Evolutionary conservation across 2,329 filamentous ascomycete genomes (phyloP).

Genomic region (Rosellinia necatrix): DNA sequence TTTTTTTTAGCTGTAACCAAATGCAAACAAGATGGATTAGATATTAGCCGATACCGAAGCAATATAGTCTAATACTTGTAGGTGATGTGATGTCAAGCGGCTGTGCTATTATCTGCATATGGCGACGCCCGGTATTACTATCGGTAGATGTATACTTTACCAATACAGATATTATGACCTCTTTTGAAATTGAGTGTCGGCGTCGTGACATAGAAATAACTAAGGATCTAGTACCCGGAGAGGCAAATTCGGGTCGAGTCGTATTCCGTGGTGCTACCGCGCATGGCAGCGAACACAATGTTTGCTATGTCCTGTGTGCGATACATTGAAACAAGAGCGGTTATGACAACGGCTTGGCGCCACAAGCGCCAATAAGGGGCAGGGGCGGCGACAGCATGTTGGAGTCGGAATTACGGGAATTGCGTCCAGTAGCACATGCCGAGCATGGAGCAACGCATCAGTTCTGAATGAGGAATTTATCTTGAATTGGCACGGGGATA

Average conservation of each 20-base stretch:
- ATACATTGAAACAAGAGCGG: constrained; percentile 4
- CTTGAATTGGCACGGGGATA: no score
- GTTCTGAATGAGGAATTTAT: background rate
- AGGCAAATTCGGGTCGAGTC: background rate
- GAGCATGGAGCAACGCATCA: background rate
- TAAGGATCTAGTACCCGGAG: background rate
- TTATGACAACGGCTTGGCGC: background rate
- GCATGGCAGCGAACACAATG: background rate
- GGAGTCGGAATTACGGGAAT: background rate
- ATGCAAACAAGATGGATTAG: no score
- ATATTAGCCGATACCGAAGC: no score
- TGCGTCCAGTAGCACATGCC: background rate
- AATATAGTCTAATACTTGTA: no score
- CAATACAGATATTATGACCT: no score
- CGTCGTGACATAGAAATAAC: no score
- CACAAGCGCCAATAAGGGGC: background rate
- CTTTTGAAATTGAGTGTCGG: no score
- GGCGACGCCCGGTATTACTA: no score
- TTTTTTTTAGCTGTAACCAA: no score
- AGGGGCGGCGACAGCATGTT: background rate
- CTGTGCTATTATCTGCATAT: no score
- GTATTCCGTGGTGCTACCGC: background rate
- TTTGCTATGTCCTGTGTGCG: background rate
- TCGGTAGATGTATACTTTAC: no score
- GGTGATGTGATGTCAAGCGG: no score